Conservation (phyloP, 768 basidiomycete species). For the Termitomyces sp. region DNA sequence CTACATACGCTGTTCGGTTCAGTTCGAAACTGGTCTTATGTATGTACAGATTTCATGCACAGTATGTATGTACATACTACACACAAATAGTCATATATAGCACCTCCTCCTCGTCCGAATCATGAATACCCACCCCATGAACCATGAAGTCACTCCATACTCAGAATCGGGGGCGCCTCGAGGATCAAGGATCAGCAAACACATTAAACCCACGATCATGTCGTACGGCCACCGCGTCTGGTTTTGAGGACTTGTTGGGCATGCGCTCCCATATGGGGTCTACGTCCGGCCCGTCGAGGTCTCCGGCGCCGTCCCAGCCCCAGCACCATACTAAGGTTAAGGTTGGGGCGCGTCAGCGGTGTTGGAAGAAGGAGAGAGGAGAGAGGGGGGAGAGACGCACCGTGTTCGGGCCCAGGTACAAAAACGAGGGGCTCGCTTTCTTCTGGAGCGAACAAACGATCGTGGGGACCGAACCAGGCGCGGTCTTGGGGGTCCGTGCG, state of each 20-base stretch:
- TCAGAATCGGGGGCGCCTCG: too few species aligned
- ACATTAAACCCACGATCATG: slow-evolving; percentile 52
- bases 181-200: too few species aligned
- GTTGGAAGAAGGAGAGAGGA: too few species aligned
- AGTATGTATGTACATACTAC: too few species aligned
- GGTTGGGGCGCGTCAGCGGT: too few species aligned
- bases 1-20: too few species aligned
- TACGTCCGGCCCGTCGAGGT: slow-evolving; percentile 95
- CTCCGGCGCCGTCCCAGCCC: slow-evolving; percentile 99
- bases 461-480: slow-evolving; percentile 98
- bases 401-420: slow-evolving; percentile 77
- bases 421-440: slow-evolving; percentile 81
- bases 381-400: slow-evolving; percentile 45
- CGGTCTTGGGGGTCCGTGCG: slow-evolving; percentile 96
- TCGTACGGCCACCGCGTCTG: slow-evolving; percentile 64
- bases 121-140: too few species aligned
- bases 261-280: slow-evolving; percentile 95
- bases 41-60: too few species aligned
- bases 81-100: too few species aligned
- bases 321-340: slow-evolving; percentile 98
- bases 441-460: slow-evolving; percentile 87
- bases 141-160: too few species aligned
- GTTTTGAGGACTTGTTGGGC: slow-evolving; percentile 58
- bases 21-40: too few species aligned
- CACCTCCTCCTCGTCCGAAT: too few species aligned